phyloP scores from a whole-genome alignment of 305 asterid species.

The Plantago coronopus region DNA sequence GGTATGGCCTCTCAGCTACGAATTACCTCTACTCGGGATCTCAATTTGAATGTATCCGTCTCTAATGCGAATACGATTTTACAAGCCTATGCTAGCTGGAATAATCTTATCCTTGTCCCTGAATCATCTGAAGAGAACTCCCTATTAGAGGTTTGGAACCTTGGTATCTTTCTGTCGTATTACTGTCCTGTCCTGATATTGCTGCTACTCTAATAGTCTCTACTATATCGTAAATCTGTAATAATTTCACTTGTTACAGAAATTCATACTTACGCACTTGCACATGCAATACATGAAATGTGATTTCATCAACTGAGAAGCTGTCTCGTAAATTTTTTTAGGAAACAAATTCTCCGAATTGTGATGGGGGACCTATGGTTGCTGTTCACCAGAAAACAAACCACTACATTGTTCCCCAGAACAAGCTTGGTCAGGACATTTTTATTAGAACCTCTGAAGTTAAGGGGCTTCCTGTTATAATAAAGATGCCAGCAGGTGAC shows the following conservation, averaged over 20 bases:
- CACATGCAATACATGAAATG: not conserved
- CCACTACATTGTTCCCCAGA: slow-evolving; percentile 72
- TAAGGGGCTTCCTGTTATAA: slow-evolving; percentile 42
- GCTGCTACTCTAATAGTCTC: not conserved
- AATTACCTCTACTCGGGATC: slow-evolving; percentile 65
- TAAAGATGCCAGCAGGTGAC: slow-evolving; percentile 91
- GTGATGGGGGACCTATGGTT: slow-evolving; percentile 51
- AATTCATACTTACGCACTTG: not conserved
- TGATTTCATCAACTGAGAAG: slow-evolving; percentile 13
- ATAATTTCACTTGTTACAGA: not conserved
- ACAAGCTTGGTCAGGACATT: slow-evolving; percentile 86
- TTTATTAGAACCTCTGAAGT: slow-evolving; percentile 61
- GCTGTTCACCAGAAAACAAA: slow-evolving; percentile 69
- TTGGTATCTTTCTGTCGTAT: slow-evolving; percentile 4
- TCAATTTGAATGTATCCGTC: slow-evolving; percentile 76
- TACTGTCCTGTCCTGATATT: not conserved
- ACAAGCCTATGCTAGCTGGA: slow-evolving; percentile 99
- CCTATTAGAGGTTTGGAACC: slow-evolving; percentile 18
- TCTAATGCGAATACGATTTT: slow-evolving; percentile 84
- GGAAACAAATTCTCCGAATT: slow-evolving; percentile 50
- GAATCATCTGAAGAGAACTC: slow-evolving; percentile 46
- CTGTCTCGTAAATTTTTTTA: slow-evolving; percentile 33
- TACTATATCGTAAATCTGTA: not conserved
- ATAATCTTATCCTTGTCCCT: slow-evolving; percentile 53
- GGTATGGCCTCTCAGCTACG: slow-evolving; percentile 87